Base-by-base conservation (phyloP, 2,329 filamentous ascomycete species). In the Aspergillus sp. region DNA sequence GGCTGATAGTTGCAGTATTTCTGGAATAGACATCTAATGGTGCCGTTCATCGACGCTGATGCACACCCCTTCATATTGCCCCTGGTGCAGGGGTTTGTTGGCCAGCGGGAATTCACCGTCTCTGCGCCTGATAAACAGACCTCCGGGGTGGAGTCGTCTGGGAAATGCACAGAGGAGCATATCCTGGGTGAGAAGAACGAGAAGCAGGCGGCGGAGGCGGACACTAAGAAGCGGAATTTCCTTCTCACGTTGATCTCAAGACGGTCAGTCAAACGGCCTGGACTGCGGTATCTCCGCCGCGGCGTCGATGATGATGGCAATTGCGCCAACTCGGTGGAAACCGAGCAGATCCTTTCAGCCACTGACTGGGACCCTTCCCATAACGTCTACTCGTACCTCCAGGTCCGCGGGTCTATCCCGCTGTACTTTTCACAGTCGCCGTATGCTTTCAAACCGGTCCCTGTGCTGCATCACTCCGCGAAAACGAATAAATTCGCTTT, bases 381-480 rank as follows among this genome's bases (percentile, higher is more conserved):
- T 8, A 84, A 76, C 44, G 69, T 80, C 2, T 83, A 85, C 55
- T 94, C 86, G 0, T 93, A 94, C 47, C 65, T 93, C 3, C 91
- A 98, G 54, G 69, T 86, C 15, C 75, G 91, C 42, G 89, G 88
- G 5, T 95, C 88, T 14, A 93, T 96, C 42, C 91, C 91, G 0
- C 61, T 96, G 0, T 96, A 91, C 65, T 98, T 95, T 54, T 93
- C 88, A 0, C 91, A 98, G 51, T 86, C 83, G 0, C 88, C 89
- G 0, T 96, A 94, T 57, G 86, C 86, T 7, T 75, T 96, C 44
- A 95, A 94, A 52, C 91, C 91, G 0, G 71, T 82, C 8, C 86
- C 89, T 0, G 73, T 83, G 10, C 65, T 93, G 22, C 83, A 86
- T 53, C 86, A 93, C 44, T 93, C 86, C 0, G 66, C 74, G 3